Evolutionary conservation across 2,329 filamentous ascomycete species (phyloP).

Genomic region (Colletotrichum orchidophilum): DNA sequence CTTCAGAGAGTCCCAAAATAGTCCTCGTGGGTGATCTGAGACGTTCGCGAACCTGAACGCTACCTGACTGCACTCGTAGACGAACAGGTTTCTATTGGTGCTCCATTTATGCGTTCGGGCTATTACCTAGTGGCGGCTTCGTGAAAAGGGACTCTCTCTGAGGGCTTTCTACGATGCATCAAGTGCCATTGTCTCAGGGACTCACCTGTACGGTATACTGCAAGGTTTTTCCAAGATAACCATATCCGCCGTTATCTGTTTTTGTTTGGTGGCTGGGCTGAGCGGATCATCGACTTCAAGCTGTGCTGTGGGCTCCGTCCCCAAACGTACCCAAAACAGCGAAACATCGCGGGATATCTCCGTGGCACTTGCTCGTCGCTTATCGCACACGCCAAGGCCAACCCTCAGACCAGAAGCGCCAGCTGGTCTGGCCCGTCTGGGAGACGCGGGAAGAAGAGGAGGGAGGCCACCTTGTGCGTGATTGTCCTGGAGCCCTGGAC

Average conservation of each 20-base stretch:
- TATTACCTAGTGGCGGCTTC: background rate
- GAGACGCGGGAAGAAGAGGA: background rate
- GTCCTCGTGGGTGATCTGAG: slow-evolving; percentile 26
- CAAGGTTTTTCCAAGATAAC: slow-evolving; percentile 2
- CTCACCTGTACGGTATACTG: background rate
- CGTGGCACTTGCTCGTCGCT: slow-evolving; percentile 20
- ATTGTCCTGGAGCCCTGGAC: background rate
- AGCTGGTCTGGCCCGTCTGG: slow-evolving; percentile 10
- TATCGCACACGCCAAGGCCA: slow-evolving; percentile 26
- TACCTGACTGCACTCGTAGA: slow-evolving; percentile 8
- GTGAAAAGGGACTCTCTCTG: slow-evolving; percentile 10
- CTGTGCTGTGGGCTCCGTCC: slow-evolving; percentile 2
- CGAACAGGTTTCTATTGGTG: slow-evolving; percentile 14
- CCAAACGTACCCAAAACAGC: slow-evolving; percentile 30
- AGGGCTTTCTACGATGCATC: background rate
- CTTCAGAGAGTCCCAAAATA: slow-evolving; percentile 19
- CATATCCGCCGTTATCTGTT: background rate
- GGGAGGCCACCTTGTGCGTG: background rate
- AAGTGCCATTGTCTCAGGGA: background rate
- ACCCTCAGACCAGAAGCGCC: slow-evolving; percentile 29
- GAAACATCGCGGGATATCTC: slow-evolving; percentile 23
- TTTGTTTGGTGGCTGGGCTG: slow-evolving; percentile 23
- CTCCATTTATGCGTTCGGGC: slow-evolving; percentile 22
- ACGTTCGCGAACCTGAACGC: slow-evolving; percentile 19
- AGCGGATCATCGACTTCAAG: slow-evolving; percentile 1